These are phyloP conservation scores for Tulasnella sp. DNA, from an alignment of 768 basidiomycete genomes.

Conservation along the genomic window DNA sequence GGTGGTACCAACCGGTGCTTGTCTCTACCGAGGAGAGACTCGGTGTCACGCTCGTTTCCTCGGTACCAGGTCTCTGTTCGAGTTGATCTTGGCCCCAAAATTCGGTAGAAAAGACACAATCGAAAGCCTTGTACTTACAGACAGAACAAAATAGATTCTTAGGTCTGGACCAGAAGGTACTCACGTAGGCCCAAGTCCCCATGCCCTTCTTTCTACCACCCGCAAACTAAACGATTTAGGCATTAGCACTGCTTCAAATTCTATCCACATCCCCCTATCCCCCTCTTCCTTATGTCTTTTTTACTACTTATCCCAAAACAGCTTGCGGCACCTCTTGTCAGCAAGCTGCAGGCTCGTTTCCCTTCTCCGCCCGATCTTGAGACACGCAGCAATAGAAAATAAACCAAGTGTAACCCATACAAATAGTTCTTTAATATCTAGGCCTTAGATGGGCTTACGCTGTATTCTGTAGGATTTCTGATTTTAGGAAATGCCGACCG, in stretches of 20 bases:
- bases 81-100: too few species aligned
- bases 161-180: too few species aligned
- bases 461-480: not conserved
- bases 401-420: not conserved
- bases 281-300: too few species aligned
- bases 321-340: not conserved
- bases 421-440: not conserved
- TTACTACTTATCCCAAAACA: not conserved
- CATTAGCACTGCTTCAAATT: not conserved
- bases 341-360: not conserved
- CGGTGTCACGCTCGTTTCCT: too few species aligned
- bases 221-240: constrained; percentile 14
- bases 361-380: constrained; percentile 11
- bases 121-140: too few species aligned
- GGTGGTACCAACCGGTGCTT: too few species aligned
- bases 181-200: not conserved
- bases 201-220: constrained; percentile 3
- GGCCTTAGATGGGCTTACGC: not conserved
- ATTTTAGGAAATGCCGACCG: not conserved
- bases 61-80: too few species aligned
- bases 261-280: too few species aligned
- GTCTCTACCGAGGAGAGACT: too few species aligned
- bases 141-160: too few species aligned
- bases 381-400: constrained; percentile 10
- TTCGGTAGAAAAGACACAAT: too few species aligned